phyloP scores from a whole-genome alignment of 2,329 filamentous ascomycete genomes.

The Fusarium drepaniforme region DNA sequence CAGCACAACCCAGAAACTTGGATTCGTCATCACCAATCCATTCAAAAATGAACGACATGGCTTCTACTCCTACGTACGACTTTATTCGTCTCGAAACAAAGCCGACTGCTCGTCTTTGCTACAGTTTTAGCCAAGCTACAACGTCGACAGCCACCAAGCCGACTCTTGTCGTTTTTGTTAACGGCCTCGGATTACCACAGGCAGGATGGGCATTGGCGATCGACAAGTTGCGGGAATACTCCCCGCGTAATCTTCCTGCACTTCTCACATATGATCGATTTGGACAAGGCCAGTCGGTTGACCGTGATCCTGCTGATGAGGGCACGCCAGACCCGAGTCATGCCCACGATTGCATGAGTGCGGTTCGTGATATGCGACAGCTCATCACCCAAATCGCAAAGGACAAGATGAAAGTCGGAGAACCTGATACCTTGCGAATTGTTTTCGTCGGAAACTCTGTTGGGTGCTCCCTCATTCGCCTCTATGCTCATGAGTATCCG shows the following conservation, averaged over 20 bases:
- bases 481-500: slow-evolving; percentile 62
- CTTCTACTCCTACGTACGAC: neutral
- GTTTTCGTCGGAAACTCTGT: slow-evolving; percentile 39
- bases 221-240: neutral
- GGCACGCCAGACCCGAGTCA: slow-evolving; percentile 51
- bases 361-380: slow-evolving; percentile 39
- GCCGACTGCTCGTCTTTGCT: slow-evolving; percentile 30
- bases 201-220: slow-evolving; percentile 28
- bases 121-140: slow-evolving; percentile 18
- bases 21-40: neutral
- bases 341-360: slow-evolving; percentile 60
- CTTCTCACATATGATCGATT: slow-evolving; percentile 70
- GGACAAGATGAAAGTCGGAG: neutral
- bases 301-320: slow-evolving; percentile 60
- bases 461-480: slow-evolving; percentile 55
- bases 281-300: slow-evolving; percentile 61
- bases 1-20: neutral
- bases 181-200: slow-evolving; percentile 39
- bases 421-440: neutral
- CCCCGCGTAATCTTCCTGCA: slow-evolving; percentile 42
- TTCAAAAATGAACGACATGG: slow-evolving; percentile 11
- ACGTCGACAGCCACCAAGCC: neutral
- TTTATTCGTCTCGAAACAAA: slow-evolving; percentile 33
- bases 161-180: slow-evolving; percentile 38
- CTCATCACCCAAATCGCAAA: slow-evolving; percentile 21